Evolutionary conservation across 192 early-diverging fungal genomes (phyloP).

Genomic region (Coemansia pectinata): DNA sequence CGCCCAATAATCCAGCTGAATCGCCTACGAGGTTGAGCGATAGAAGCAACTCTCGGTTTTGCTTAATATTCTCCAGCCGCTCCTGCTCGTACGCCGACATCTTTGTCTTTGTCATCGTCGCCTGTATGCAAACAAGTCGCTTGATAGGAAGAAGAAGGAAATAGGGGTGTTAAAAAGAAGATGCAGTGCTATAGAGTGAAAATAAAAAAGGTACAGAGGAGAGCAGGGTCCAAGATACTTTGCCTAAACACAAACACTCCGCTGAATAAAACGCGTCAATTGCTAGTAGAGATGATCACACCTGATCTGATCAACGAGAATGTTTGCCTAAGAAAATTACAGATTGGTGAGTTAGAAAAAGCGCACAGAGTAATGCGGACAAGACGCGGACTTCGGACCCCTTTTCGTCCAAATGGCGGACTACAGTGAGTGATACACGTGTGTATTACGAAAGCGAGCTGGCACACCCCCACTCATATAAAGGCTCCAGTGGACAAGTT

Average conservation of each 20-base stretch:
- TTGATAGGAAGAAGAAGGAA: constrained; percentile 1
- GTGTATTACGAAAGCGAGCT: background rate
- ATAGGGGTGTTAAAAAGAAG: background rate
- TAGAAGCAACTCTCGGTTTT: constrained; percentile 62
- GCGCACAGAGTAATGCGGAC: background rate
- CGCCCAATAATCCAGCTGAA: background rate
- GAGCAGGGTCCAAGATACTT: background rate
- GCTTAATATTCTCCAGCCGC: constrained; percentile 62
- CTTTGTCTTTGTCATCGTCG: constrained; percentile 20
- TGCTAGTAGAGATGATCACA: background rate
- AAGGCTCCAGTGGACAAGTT: background rate
- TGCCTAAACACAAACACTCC: background rate
- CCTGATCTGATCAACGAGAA: background rate
- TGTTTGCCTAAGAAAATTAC: too few relatives aligned
- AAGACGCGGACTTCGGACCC: background rate
- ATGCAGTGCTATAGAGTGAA: background rate
- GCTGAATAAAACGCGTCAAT: background rate
- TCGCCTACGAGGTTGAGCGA: constrained; percentile 44
- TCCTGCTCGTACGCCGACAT: constrained; percentile 54
- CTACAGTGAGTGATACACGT: background rate
- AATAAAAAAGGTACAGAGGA: background rate
- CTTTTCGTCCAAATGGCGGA: background rate
- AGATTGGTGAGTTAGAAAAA: background rate
- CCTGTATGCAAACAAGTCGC: background rate
- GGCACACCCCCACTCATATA: background rate